Percentiles rank a stretch among this genome's conserved stretches.
These are phyloP conservation scores for Tricholoma sp. DNA, from an alignment of 768 basidiomycete genomes.

Conservation along the genomic window DNA sequence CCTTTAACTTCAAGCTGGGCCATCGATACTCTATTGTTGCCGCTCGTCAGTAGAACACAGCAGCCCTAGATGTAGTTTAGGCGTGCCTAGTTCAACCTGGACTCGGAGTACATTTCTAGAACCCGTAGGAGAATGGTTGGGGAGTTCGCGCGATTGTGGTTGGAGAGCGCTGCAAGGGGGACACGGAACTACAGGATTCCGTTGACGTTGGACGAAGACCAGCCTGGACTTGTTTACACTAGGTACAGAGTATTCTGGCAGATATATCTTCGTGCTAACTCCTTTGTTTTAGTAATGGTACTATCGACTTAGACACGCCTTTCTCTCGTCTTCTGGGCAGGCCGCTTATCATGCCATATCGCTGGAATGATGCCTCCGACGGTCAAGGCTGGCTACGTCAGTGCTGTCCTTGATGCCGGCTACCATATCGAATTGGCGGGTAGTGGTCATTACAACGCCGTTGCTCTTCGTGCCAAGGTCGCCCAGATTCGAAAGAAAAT, in stretches of 20 bases:
- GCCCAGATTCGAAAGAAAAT: constrained; percentile 81
- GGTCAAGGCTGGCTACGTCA: constrained; percentile 92
- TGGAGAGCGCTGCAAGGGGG: constrained; percentile 90
- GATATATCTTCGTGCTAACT: no score
- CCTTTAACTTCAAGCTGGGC: no score
- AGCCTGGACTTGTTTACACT: constrained; percentile 86
- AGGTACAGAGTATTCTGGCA: constrained; percentile 50
- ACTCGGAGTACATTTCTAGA: no score
- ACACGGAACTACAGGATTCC: constrained; percentile 78
- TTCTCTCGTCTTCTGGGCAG: constrained; percentile 96
- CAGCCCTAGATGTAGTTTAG: no score
- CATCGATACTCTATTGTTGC: no score
- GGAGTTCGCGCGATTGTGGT: constrained; percentile 87
- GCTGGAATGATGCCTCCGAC: constrained; percentile 99
- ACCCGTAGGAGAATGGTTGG: no score
- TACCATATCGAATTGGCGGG: constrained; percentile 97
- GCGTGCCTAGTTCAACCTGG: no score
- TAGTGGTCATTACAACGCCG: constrained; percentile 93
- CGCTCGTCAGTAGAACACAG: no score
- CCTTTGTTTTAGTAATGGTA: constrained; percentile 67
- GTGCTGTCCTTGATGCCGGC: constrained; percentile 87
- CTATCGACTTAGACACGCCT: constrained; percentile 88
- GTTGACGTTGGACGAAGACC: constrained; percentile 68
- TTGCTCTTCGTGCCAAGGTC: constrained; percentile 85
- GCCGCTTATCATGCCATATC: constrained; percentile 98